Percentiles rank a stretch among this genome's conserved stretches.
Conservation (phyloP, 2,329 filamentous ascomycete species). For the Aureobasidium musti region DNA sequence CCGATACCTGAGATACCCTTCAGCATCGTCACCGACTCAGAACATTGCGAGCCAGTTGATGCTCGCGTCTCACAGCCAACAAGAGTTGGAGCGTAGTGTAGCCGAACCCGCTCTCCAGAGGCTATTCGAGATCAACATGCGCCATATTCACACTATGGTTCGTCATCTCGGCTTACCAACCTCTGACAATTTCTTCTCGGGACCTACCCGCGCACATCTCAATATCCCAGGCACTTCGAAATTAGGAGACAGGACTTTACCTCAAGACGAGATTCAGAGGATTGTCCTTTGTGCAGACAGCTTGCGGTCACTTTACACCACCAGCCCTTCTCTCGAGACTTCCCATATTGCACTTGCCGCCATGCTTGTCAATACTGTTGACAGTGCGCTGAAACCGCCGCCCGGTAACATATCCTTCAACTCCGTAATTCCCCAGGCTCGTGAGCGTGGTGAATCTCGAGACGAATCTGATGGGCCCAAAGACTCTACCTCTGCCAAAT, state of each 20-base stretch:
- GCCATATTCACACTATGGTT: conserved; percentile 66
- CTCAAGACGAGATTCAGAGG: conserved; percentile 30
- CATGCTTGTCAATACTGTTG: conserved; percentile 12
- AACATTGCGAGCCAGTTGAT: not conserved
- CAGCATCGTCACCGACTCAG: not conserved
- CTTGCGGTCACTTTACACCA: conserved; percentile 31
- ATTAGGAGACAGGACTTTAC: conserved; percentile 29
- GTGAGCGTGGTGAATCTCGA: conserved; percentile 4
- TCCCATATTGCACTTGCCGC: conserved; percentile 30
- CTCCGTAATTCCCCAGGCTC: conserved; percentile 11
- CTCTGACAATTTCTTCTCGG: conserved; percentile 29
- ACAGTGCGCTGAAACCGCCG: not conserved
- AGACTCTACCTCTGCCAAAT: not conserved
- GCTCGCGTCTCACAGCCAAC: not conserved
- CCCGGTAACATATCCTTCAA: not conserved
- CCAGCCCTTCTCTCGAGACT: conserved; percentile 29
- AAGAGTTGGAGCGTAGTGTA: conserved; percentile 8
- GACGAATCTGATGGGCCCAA: not conserved
- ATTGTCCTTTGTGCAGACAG: conserved; percentile 32
- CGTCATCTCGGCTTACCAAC: conserved; percentile 44
- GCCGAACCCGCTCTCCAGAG: conserved; percentile 34
- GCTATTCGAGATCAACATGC: conserved; percentile 59
- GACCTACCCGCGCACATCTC: conserved; percentile 27
- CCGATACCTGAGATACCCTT: conserved; percentile 18
- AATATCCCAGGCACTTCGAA: conserved; percentile 29